Evolutionary conservation across 2,329 filamentous ascomycete genomes (phyloP), one percentile per base, ranked within the genome.

Genomic region (Aureobasidium sp.): DNA sequence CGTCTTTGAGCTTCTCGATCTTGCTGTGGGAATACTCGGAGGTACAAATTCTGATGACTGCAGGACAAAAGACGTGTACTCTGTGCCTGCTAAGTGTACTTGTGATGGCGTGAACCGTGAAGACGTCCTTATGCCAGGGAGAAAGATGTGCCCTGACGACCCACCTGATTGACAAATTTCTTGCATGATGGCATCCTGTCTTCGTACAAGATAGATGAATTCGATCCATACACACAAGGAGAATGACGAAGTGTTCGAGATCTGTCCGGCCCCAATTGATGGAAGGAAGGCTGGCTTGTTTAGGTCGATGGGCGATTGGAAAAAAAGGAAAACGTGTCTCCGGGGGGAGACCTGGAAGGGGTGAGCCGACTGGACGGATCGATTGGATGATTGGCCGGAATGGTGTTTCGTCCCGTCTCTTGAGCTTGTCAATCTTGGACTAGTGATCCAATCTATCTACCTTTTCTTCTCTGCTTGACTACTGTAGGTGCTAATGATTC

Each of bases 171-270:
- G 47, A 53, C 7, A 29, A 38, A 9, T 40, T n/a, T 17, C 25
- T 43, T 54, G 37, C 25, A 54, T 42, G 37, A 31, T 31, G 25
- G n/a, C 51, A 38, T 21, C 37, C 23, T 10, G 13, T 21, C 23
- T 9, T 43, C 33, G 4, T 23, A 33, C 17, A 13, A 38, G 17
- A 42, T 33, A 43, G 25, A 31, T 42, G 35, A 25, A 21, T 9
- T 7, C 35, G 2, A 33, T 31, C 51, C 37, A 54, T 19, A 17
- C 13, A 6, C 9, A 33, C 40, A 31, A 23, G n/a, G 37, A 23
- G 49, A 53, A n/a, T 40, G 49, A 43, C 37, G 25, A 42, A 40
- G 27, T n/a, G n/a, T 42, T 43, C 51, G 51, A 43, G 51, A 54
- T 33, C 25, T 37, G 21, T 54, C n/a, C 23, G 19, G n/a, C 17